A percentile compares a stretch with the other conserved stretches of the same genome.
Conservation (phyloP, 805 yeast genomes). For the Barnettozyma vustinii region DNA sequence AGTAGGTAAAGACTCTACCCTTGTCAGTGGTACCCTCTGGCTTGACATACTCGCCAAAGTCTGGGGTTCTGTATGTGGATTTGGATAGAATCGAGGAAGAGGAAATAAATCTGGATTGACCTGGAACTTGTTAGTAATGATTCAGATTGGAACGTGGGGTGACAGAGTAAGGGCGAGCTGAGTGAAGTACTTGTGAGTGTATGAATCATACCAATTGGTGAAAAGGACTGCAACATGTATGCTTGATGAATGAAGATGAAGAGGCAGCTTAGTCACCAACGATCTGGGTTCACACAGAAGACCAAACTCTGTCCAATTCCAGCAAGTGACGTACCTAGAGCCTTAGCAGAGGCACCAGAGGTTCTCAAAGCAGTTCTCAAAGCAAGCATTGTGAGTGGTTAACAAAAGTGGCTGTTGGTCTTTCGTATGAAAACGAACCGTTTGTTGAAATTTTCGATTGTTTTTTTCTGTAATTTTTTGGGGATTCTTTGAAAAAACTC, state of each 20-base stretch:
- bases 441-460: not conserved
- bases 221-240: not conserved
- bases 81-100: conserved; percentile 46
- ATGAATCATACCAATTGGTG: not conserved
- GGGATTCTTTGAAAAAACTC: conserved; percentile 21
- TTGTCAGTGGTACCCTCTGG: conserved; percentile 64
- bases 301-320: not conserved
- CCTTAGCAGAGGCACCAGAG: conserved; percentile 20
- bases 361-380: conserved; percentile 26
- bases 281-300: not conserved
- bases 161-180: not conserved
- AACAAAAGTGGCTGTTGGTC: not conserved
- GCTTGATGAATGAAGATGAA: not conserved
- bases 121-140: conserved; percentile 11
- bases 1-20: conserved; percentile 84
- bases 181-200: not conserved
- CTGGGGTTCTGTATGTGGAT: conserved; percentile 87
- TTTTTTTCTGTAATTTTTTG: conserved; percentile 4
- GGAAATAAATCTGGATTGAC: conserved; percentile 27
- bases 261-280: not conserved
- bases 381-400: conserved; percentile 21
- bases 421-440: not conserved
- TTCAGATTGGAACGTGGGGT: not conserved
- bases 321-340: conserved; percentile 21
- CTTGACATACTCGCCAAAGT: conserved; percentile 76